phyloP scores from a whole-genome alignment of 2,329 filamentous ascomycete genomes.

The Hypoxylon sp. region DNA sequence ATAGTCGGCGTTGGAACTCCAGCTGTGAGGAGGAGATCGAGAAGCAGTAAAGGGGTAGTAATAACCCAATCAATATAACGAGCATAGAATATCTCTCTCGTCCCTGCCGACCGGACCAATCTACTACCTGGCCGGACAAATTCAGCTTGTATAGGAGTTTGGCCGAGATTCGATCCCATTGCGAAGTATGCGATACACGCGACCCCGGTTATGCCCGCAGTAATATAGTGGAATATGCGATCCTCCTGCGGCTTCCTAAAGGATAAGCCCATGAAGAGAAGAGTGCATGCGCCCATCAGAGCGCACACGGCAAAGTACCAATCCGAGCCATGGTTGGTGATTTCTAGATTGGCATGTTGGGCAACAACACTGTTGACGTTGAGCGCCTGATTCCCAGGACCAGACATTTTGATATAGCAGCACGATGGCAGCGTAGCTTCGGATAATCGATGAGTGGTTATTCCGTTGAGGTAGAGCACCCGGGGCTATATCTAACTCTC shows the following conservation, averaged over 20 bases:
- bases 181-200: slow-evolving; percentile 75
- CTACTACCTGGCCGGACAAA: slow-evolving; percentile 61
- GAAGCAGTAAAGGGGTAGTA: slow-evolving; percentile 75
- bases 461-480: neutral
- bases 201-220: slow-evolving; percentile 70
- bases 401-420: slow-evolving; percentile 45
- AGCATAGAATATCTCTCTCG: slow-evolving; percentile 76
- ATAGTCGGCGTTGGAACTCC: slow-evolving; percentile 76
- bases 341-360: slow-evolving; percentile 69
- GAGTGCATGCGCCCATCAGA: slow-evolving; percentile 69
- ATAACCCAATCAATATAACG: slow-evolving; percentile 76
- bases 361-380: slow-evolving; percentile 62
- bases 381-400: slow-evolving; percentile 62
- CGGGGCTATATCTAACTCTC: neutral
- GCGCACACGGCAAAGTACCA: slow-evolving; percentile 75
- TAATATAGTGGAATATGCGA: slow-evolving; percentile 76
- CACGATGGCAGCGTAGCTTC: neutral
- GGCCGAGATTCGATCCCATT: slow-evolving; percentile 77
- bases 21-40: slow-evolving; percentile 74
- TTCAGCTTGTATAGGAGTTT: slow-evolving; percentile 74
- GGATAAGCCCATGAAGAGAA: slow-evolving; percentile 67
- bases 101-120: slow-evolving; percentile 63
- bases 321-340: slow-evolving; percentile 72
- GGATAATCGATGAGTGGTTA: neutral
- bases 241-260: slow-evolving; percentile 68